These are phyloP conservation scores for Ustilago tritici DNA, from an alignment of 1,284 basidiomycete genomes.

Conservation along the genomic window DNA sequence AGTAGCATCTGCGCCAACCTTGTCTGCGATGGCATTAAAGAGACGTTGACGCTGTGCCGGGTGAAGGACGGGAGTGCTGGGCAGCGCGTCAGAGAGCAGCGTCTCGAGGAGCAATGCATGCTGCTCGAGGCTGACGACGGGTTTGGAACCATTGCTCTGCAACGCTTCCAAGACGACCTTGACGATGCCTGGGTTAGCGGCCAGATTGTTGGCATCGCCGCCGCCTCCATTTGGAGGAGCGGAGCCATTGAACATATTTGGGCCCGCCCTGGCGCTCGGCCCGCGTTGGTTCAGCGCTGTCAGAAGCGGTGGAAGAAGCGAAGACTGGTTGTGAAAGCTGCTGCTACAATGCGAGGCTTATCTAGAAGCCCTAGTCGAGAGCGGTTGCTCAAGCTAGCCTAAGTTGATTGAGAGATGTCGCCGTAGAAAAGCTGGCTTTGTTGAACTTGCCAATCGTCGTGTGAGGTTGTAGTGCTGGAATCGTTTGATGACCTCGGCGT, in stretches of 20 bases:
- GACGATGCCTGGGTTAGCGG: conserved; percentile 47
- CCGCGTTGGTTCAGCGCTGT: conserved; percentile 30
- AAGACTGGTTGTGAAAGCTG: conserved; percentile 1
- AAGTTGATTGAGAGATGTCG: too few species aligned
- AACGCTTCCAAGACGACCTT: conserved; percentile 78
- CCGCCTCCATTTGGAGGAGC: conserved; percentile 46
- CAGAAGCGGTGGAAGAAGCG: conserved; percentile 72
- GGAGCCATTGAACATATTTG: conserved; percentile 50
- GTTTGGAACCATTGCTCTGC: conserved; percentile 75
- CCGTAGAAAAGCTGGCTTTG: too few species aligned
- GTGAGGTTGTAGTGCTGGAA: too few species aligned
- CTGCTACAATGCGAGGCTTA: background rate
- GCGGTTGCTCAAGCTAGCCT: too few species aligned
- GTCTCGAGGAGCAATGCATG: conserved; percentile 78
- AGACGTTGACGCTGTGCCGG: conserved; percentile 59
- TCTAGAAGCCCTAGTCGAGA: too few species aligned
- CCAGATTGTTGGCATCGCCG: conserved; percentile 45
- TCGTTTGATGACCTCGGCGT: too few species aligned
- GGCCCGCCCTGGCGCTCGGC: conserved; percentile 50
- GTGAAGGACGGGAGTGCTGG: conserved; percentile 51
- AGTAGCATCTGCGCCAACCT: conserved; percentile 63
- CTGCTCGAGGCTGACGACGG: conserved; percentile 80
- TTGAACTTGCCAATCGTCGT: too few species aligned
- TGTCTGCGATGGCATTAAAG: conserved; percentile 62
- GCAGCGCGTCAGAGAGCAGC: conserved; percentile 55